Evolutionary conservation across 2,329 filamentous ascomycete species (phyloP).

Genomic region (Juglanconis oblonga): DNA sequence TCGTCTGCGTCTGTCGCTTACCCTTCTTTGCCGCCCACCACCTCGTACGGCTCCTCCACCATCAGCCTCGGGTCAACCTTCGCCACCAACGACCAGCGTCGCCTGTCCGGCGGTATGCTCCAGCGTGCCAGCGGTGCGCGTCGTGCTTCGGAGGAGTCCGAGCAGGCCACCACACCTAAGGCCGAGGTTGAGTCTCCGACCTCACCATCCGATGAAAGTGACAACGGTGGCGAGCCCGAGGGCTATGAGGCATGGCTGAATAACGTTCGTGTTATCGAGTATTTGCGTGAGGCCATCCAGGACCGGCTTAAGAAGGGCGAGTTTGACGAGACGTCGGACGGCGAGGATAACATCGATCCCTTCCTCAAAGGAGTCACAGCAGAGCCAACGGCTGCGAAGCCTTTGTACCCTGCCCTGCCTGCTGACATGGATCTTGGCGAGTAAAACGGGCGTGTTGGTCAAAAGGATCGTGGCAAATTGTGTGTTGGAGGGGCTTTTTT

Average conservation of each 20-base stretch:
- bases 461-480: not conserved
- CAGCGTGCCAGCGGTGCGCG: slow-evolving; percentile 53
- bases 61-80: slow-evolving; percentile 69
- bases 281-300: slow-evolving; percentile 55
- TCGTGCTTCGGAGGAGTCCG: slow-evolving; percentile 36
- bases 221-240: slow-evolving; percentile 55
- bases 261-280: slow-evolving; percentile 64
- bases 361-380: slow-evolving; percentile 21
- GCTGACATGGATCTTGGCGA: slow-evolving; percentile 13
- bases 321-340: slow-evolving; percentile 38
- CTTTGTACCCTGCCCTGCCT: slow-evolving; percentile 34
- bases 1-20: slow-evolving; percentile 65
- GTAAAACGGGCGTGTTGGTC: not conserved
- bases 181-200: slow-evolving; percentile 41
- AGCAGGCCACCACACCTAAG: slow-evolving; percentile 43
- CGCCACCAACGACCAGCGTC: slow-evolving; percentile 55
- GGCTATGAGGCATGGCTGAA: slow-evolving; percentile 64
- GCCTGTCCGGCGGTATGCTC: slow-evolving; percentile 65
- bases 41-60: slow-evolving; percentile 65
- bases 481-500: not conserved
- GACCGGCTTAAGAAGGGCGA: slow-evolving; percentile 55
- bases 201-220: slow-evolving; percentile 56
- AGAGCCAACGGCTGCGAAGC: slow-evolving; percentile 25
- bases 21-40: slow-evolving; percentile 70
- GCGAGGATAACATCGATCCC: slow-evolving; percentile 31